phyloP scores from a whole-genome alignment of 257 asterid species.

The Solanum piurae region DNA sequence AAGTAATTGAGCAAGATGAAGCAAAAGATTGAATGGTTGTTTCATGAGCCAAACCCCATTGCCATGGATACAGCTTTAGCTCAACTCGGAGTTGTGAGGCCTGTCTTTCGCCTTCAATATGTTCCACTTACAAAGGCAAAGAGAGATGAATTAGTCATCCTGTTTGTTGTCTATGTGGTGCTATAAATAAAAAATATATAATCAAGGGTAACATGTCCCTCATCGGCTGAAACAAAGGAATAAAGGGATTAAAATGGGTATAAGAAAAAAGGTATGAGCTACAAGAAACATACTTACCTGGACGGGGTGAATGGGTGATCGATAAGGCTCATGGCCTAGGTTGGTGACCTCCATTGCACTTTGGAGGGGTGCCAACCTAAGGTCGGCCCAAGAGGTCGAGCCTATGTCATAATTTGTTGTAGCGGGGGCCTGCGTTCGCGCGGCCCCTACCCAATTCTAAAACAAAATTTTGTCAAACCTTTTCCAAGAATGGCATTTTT shows the following conservation, averaged over 20 bases:
- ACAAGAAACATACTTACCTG: neutral
- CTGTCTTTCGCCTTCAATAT: constrained; percentile 67
- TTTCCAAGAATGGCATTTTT: no score
- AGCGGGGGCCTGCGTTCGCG: neutral
- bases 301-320: constrained; percentile 23
- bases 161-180: neutral
- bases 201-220: neutral
- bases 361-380: constrained; percentile 15
- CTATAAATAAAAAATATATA: no score
- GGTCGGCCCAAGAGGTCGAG: constrained; percentile 30
- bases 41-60: constrained; percentile 65
- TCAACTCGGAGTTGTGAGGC: constrained; percentile 78
- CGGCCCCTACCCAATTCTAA: neutral
- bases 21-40: constrained; percentile 37
- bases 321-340: constrained; percentile 8
- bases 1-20: neutral
- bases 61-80: constrained; percentile 72
- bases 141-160: constrained; percentile 46
- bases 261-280: neutral
- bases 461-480: neutral
- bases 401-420: constrained; percentile 4
- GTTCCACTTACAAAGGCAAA: constrained; percentile 57
- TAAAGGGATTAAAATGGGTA: neutral
- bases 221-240: neutral
- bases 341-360: constrained; percentile 16